These are phyloP conservation scores for Melianthus villosus DNA, from an alignment of 441 rosid species.

Conservation along the genomic window DNA sequence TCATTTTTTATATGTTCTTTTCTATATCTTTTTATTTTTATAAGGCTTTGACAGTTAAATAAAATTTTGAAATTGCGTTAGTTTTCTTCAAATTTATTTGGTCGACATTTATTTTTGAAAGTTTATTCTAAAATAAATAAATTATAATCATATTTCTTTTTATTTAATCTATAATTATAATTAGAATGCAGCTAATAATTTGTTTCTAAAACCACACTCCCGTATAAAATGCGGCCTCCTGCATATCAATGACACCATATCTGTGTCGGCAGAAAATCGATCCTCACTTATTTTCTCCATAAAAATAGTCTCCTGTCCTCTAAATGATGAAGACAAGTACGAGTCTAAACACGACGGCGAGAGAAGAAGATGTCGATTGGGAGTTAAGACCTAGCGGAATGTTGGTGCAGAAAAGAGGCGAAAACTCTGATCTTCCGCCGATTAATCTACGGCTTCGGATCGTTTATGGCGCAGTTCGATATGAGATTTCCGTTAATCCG, in stretches of 20 bases:
- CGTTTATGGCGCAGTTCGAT: conserved; percentile 9
- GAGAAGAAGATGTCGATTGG: conserved; percentile 8
- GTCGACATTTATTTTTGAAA: no score
- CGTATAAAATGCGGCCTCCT: no score
- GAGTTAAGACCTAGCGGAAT: conserved; percentile 16
- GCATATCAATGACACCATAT: neutral
- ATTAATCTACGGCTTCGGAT: conserved; percentile 10
- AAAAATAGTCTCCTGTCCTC: neutral
- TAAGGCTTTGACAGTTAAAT: no score
- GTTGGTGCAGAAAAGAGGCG: conserved; percentile 14
- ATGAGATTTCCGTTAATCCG: conserved; percentile 11
- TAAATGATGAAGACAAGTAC: neutral
- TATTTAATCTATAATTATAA: no score
- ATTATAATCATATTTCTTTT: no score
- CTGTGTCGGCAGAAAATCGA: neutral
- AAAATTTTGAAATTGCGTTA: no score
- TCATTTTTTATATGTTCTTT: no score
- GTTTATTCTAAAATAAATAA: no score
- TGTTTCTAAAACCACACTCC: no score
- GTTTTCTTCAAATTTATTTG: no score
- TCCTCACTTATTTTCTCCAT: neutral
- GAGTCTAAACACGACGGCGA: neutral
- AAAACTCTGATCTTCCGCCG: neutral
- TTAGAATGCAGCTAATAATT: no score
- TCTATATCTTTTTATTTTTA: no score